These are phyloP conservation scores for Pyrus communis DNA, from an alignment of 306 rosid genomes.

Conservation along the genomic window DNA sequence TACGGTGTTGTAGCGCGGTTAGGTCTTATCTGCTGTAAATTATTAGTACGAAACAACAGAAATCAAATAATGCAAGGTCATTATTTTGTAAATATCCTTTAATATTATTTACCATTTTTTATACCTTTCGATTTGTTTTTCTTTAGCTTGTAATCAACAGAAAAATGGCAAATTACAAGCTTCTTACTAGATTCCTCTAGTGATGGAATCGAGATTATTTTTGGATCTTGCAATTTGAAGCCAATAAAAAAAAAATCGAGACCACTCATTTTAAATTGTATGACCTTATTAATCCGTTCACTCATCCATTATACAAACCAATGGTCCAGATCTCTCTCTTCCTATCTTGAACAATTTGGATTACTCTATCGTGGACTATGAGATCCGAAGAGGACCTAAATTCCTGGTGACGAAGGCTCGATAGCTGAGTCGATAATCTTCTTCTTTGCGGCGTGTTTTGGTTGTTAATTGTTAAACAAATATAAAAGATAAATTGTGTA, in stretches of 20 bases:
- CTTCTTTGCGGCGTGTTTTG: background rate
- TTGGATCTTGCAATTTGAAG: too few relatives aligned
- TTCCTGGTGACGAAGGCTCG: background rate
- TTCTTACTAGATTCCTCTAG: background rate
- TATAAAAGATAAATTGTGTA: background rate
- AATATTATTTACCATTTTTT: background rate
- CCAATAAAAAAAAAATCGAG: too few relatives aligned
- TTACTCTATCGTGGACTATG: too few relatives aligned
- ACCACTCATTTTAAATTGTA: too few relatives aligned
- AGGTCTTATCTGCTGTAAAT: slow-evolving; percentile 10
- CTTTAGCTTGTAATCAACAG: background rate
- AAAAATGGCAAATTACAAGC: background rate
- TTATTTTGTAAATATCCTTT: background rate
- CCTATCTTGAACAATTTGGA: too few relatives aligned
- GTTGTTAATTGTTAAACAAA: background rate
- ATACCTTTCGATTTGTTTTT: background rate
- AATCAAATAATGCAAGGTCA: background rate
- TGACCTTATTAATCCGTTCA: too few relatives aligned
- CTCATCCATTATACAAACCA: too few relatives aligned
- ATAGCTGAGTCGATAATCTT: background rate
- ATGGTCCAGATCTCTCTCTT: too few relatives aligned
- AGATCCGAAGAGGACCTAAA: too few relatives aligned
- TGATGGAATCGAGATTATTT: too few relatives aligned
- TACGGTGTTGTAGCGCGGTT: slow-evolving; percentile 20
- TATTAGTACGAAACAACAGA: background rate